Base-by-base conservation (phyloP, 148 eudicot species). In the Heliosperma pusillum region DNA sequence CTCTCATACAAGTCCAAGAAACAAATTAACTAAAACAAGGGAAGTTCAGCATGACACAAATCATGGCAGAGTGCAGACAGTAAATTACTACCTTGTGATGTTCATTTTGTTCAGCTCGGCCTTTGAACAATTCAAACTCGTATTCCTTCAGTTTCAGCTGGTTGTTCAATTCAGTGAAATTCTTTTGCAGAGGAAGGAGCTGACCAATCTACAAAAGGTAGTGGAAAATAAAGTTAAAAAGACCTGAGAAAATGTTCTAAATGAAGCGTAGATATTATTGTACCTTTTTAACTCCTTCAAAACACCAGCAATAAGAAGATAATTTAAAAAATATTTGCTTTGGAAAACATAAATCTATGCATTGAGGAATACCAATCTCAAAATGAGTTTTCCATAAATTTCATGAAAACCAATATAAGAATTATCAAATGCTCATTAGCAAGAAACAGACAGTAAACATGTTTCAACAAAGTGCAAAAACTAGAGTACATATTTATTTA, bases 61-160 rank as follows among this genome's bases (percentile, higher is more conserved):
- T 26, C 6, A 47, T 44, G 30, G 16, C 29, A 50, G 55, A 50
- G 55, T 50, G 17, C 24, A 22, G 64, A 73, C 44, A 29, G 10
- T 72, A 83, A 73, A 66, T 26, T 21, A 50, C 66, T 81, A 92
- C 99, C 97, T 92, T 92, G 80, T 92, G 99, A 82, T 95, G 97
- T 84, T 92, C 99, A 85, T 90, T 92, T 81, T 92, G 99, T 78
- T 90, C 89, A 76, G 91, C 96, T 76, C 97, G 87, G 47, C 86
- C 89, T 77, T 89, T 86, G 80, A 84, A 89, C 59, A 95, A 78
- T 73, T 90, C 90, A 27, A 95, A 96, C 44, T 95, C 99, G 80
- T 95, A 86, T 40, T 88, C 91, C 84, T 92, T 89, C 73, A 95
- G 82, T 74, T 87, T 96, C 81, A 95, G 80, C 82, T 92, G 88